Conservation (phyloP, 306 rosid genomes). For the Vachellia collinsii region DNA sequence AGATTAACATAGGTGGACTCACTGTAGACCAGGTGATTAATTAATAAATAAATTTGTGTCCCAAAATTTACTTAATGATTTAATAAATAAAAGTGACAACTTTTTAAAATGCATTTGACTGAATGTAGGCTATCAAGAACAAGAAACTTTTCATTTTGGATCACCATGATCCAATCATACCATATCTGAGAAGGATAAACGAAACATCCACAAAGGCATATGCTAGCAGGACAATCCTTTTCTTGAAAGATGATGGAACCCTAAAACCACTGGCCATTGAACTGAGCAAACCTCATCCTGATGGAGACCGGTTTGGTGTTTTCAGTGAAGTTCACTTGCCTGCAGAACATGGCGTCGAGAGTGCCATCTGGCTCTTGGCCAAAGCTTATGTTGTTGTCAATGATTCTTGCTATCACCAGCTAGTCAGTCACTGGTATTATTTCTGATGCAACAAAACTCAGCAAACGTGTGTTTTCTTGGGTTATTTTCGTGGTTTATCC, state of each 20-base stretch:
- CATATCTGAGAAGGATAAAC: too few relatives aligned
- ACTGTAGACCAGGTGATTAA: constrained; percentile 44
- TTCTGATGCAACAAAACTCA: too few relatives aligned
- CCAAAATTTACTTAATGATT: not conserved
- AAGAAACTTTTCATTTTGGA: constrained; percentile 58
- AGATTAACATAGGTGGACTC: constrained; percentile 49
- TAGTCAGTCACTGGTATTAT: not conserved
- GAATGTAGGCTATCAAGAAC: constrained; percentile 50
- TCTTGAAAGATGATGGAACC: not conserved
- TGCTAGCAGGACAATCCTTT: not conserved
- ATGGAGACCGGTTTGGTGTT: not conserved
- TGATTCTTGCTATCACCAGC: not conserved
- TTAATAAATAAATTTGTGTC: not conserved
- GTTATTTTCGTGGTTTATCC: too few relatives aligned
- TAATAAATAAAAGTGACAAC: not conserved
- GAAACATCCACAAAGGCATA: not conserved
- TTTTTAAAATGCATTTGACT: constrained; percentile 1
- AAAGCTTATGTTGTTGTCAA: not conserved
- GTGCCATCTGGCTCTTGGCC: not conserved
- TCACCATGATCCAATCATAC: constrained; percentile 58
- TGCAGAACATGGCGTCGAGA: not conserved
- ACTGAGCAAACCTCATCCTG: not conserved
- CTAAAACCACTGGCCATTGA: not conserved
- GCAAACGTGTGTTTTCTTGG: too few relatives aligned
- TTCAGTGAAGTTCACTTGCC: not conserved